phyloP scores from a whole-genome alignment of 1,284 basidiomycete species.

The Serendipita sp. region DNA sequence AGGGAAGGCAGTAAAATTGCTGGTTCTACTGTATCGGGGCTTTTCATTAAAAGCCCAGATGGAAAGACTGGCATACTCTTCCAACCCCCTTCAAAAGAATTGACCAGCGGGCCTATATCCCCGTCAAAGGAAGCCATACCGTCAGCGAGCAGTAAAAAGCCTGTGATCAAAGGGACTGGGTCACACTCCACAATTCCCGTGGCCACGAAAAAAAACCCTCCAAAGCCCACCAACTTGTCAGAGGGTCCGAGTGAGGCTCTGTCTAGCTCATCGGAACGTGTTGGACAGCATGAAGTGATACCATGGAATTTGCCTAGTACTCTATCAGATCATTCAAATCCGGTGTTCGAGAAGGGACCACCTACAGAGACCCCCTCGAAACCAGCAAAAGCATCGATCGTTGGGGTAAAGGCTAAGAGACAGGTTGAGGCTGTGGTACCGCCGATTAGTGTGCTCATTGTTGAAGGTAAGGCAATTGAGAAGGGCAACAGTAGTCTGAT shows the following conservation, averaged over 20 bases:
- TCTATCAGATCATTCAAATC: neutral
- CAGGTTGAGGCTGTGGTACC: conserved; percentile 49
- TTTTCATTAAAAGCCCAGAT: conserved; percentile 84
- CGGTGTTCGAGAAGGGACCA: conserved; percentile 1
- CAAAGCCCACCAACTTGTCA: neutral
- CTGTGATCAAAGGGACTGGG: neutral
- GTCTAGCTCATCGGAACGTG: neutral
- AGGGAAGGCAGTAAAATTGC: conserved; percentile 53
- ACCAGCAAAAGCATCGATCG: conserved; percentile 14
- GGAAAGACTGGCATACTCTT: conserved; percentile 94
- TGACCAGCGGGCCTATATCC: neutral
- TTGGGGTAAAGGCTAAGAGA: conserved; percentile 18
- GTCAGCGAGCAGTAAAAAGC: neutral
- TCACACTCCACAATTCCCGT: neutral
- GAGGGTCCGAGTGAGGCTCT: neutral
- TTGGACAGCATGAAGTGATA: neutral
- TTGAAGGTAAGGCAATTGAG: conserved; percentile 56
- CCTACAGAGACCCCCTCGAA: conserved; percentile 15
- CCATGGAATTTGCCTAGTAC: neutral
- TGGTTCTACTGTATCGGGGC: conserved; percentile 67
- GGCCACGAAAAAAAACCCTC: neutral
- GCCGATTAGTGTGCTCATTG: conserved; percentile 89
- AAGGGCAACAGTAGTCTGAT: neutral
- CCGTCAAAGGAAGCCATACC: neutral
- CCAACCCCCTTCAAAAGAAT: conserved; percentile 39